Conservation (phyloP, 257 asterid genomes). For the Prunella vulgaris region DNA sequence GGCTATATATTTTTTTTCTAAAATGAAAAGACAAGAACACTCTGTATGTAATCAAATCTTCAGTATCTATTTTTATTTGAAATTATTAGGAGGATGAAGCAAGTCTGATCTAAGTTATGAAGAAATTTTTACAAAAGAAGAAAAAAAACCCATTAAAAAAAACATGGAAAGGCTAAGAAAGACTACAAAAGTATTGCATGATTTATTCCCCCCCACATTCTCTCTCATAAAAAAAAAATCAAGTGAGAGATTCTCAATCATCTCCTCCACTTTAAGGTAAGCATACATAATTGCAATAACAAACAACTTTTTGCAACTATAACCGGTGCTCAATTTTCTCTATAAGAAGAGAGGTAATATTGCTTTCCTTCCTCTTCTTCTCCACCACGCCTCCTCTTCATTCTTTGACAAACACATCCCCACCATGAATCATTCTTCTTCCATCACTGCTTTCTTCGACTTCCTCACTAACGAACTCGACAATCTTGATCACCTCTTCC, state of each 20-base stretch:
- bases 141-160: not conserved
- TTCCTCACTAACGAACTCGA: slow-evolving; percentile 50
- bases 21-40: not conserved
- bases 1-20: not conserved
- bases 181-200: not conserved
- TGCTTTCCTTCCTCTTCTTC: not conserved
- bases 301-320: slow-evolving; percentile 37
- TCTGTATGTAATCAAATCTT: too few relatives aligned
- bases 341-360: not conserved
- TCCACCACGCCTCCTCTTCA: not conserved
- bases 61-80: not conserved
- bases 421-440: slow-evolving; percentile 58
- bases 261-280: slow-evolving; percentile 49
- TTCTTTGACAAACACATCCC: not conserved
- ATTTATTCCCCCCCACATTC: slow-evolving; percentile 4
- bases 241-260: slow-evolving; percentile 65
- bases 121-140: too few relatives aligned
- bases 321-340: slow-evolving; percentile 10
- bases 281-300: slow-evolving; percentile 67
- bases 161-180: not conserved
- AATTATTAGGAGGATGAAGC: not conserved
- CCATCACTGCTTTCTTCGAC: slow-evolving; percentile 51
- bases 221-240: slow-evolving; percentile 18
- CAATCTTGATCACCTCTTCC: slow-evolving; percentile 52
- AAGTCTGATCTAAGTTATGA: not conserved